Base-by-base conservation (phyloP, 1,284 basidiomycete genomes). In the Leccinum variabile region DNA sequence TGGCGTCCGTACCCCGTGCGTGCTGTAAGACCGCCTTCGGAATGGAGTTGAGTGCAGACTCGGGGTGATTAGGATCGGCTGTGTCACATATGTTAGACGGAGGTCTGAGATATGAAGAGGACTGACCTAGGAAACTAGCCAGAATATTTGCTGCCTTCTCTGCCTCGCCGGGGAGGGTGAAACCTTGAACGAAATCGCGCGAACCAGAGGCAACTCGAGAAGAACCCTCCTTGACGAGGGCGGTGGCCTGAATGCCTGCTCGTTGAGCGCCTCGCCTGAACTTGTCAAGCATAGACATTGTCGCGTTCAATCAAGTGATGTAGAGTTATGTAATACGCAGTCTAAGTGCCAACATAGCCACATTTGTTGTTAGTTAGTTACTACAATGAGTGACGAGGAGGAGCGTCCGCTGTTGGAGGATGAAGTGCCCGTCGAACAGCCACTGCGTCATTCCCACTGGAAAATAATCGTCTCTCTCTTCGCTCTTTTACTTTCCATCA, bases 141-240 rank as follows among this genome's bases (percentile, higher is more conserved):
- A 98, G 80, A 67, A 96, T 97, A 76, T 90, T 92, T 30, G 95
- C 95, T 0, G 96, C 94, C 74, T 94, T 96, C 70, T 95, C 88
- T 59, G 91, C 90, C 77, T 95, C 94, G 67, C 92, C 91, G 14
- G 92, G 91, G 32, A 97, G 81, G 54, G 84, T 88, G 79, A 97
- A 97, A 6, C 88, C 86, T 68, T 94, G 92, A 5, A 89, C 89
- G 63, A 95, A 87, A 58, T 88, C 87, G 66, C 86, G 81, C 1
- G 88, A 88, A 58, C 89, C 89, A 62, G 82, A 85, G 14, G 90
- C 89, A 14, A 92, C 81, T 66, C 86, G 87, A 56, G 78, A 83
- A 2, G 84, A 83, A 63, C 88, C 85, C 25, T 86, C 81, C 62
- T 84, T 88, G 39, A 87, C 78, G 68, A 94, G 89, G 1, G 89